Conservation (phyloP, 1,284 basidiomycete species). For the Rhodotorula sp. region DNA sequence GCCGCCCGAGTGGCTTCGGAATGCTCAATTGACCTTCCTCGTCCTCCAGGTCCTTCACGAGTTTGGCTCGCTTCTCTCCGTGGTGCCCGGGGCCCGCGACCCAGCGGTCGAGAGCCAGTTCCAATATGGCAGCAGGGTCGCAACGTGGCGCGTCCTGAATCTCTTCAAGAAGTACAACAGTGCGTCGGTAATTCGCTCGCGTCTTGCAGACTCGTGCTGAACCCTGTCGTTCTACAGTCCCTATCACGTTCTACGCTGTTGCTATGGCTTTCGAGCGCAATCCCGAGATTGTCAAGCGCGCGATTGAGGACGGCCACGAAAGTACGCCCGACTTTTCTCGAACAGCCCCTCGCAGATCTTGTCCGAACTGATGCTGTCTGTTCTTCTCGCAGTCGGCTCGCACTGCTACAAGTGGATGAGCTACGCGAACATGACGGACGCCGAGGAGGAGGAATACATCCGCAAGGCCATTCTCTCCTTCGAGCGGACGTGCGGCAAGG, state of each 20-base stretch:
- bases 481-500: slow-evolving; percentile 40
- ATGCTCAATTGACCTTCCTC: too few relatives aligned
- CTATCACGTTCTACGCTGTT: slow-evolving; percentile 48
- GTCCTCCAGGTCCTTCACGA: slow-evolving; percentile 41
- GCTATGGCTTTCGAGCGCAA: slow-evolving; percentile 46
- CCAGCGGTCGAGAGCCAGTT: slow-evolving; percentile 43
- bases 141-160: slow-evolving; percentile 46
- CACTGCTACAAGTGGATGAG: slow-evolving; percentile 45
- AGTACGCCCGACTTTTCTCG: slow-evolving; percentile 7
- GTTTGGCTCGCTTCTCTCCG: slow-evolving; percentile 35
- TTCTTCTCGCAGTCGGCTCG: slow-evolving; percentile 41
- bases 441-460: slow-evolving; percentile 46
- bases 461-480: slow-evolving; percentile 45
- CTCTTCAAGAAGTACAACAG: slow-evolving; percentile 47
- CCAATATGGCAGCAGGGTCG: slow-evolving; percentile 47
- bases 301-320: background rate
- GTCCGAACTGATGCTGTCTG: background rate
- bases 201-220: background rate
- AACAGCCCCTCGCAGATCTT: too few relatives aligned
- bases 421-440: slow-evolving; percentile 23
- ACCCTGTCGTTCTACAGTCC: slow-evolving; percentile 20
- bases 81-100: slow-evolving; percentile 44
- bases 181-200: background rate
- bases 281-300: slow-evolving; percentile 35
- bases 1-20: too few relatives aligned